Conservation (phyloP, 192 early-diverging fungal genomes). For the Podila horticola region DNA sequence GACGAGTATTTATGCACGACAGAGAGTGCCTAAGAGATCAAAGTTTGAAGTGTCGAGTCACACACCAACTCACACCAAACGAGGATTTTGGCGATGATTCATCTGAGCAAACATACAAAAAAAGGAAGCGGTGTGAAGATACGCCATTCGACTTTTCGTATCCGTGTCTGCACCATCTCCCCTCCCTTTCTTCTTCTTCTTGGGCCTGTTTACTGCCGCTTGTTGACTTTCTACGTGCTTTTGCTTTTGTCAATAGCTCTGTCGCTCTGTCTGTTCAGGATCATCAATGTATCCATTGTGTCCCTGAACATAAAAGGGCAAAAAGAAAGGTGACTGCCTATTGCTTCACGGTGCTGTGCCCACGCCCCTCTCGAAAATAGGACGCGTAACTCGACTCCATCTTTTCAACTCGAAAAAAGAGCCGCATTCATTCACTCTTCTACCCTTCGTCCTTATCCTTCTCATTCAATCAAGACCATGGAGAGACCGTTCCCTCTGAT, state of each 20-base stretch:
- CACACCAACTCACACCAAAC: not conserved
- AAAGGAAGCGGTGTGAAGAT: too few relatives aligned
- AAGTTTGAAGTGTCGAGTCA: not conserved
- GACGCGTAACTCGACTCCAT: not conserved
- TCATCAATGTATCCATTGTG: not conserved
- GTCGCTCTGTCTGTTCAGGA: too few relatives aligned
- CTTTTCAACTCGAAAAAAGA: too few relatives aligned
- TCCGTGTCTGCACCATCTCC: too few relatives aligned
- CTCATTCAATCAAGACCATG: not conserved
- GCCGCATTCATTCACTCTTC: not conserved
- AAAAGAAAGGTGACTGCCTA: not conserved
- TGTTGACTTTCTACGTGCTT: too few relatives aligned
- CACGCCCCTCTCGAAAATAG: not conserved
- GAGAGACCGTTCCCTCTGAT: slow-evolving; percentile 53
- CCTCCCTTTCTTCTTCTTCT: too few relatives aligned
- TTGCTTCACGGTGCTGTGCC: too few relatives aligned
- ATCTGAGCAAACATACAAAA: not conserved
- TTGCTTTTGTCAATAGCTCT: too few relatives aligned
- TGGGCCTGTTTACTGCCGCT: not conserved
- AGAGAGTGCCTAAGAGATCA: not conserved
- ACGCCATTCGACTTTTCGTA: too few relatives aligned
- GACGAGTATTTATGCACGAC: not conserved
- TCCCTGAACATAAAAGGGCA: not conserved
- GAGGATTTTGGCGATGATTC: not conserved
- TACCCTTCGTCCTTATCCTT: not conserved